Base-by-base conservation (phyloP, 208 protist species). In the Leptomonas pyrrhocoris region DNA sequence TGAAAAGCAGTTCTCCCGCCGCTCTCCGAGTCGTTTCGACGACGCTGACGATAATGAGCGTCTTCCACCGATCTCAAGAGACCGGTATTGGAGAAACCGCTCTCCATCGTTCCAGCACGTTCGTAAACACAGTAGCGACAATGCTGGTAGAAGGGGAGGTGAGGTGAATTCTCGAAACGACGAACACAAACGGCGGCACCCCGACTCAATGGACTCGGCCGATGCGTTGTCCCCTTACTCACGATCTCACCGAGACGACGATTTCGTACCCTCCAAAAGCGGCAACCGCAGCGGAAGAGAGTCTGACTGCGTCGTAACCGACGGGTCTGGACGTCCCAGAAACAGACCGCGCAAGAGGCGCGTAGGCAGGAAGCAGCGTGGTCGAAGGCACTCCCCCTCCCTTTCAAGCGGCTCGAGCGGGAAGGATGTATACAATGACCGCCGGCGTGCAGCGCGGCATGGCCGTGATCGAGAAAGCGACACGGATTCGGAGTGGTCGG, bases 281-380 rank as follows among this genome's bases (percentile, higher is more conserved):
- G 25, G 12, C 28, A 1, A 27, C n/a, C 40, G 58, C 15, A 28
- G 28, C n/a, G 6, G 45, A 25, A 50, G 21, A 4, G 45, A 36
- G 40, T 64, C 58, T 16, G 58, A 64, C 53, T 53, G 58, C 43
- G 58, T 64, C 6, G 45, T 64, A 7, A 45, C 43, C 21, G 45
- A 64, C 1, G 19, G 3, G 1, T 53, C 43, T 19, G 1, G 6
- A 2, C 45, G 58, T 1, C 58, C 58, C 7, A 40, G 12, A 2
- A 8, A 64, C 16, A 4, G n/a, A 16, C 58, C 58, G 15, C 45
- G 58, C 21, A 64, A 53, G 19, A 64, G 36, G 45, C 45, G 45
- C 16, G 25, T 27, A 18, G 58, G 53, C 1, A 36, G 18, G 25
- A 62, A 49, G 40, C 16, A 34, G 12, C 40, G 57, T 6, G 28